Evolutionary conservation across 495 filamentous ascomycete genomes (phyloP), one percentile per base, ranked within the genome.

Genomic region (Lasiosphaeria hispida): DNA sequence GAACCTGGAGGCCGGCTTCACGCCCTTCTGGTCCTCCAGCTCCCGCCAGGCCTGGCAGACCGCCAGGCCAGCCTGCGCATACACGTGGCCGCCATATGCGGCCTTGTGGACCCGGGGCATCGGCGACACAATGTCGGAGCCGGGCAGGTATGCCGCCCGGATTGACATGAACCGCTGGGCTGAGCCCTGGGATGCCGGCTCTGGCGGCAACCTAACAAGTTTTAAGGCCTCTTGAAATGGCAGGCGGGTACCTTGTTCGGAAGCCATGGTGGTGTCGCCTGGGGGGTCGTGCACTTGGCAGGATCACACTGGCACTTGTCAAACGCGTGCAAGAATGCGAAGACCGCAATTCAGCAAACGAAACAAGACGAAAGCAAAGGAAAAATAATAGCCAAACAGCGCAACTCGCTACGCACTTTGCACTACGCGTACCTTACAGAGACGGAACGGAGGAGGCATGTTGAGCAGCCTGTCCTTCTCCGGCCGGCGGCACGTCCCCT

Each of bases 41-140:
- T 73, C 71, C 6, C 53, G 42, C 60, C 58, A 60, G 55, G 85
- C 77, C 11, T 79, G 77, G 4, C 79, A 82, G 10, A 81, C 86
- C 0, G 84, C 85, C 68, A 85, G 77, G 7, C 79, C 83, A 0
- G 83, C 76, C 62, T 90, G 87, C 3, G 81, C 80, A 59, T 85
- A 89, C 6, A 88, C 86, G 71, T 88, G 84, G 0, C 85, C 87
- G 7, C 87, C 87, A 62, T 77, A 88, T 10, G 80, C 78, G 1
- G 67, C 69, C 4, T 55, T 49, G 48, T 66, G 64, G 3, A 44
- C 19, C 11, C 17, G 36, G 9, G 59, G 59, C 41, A 55, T 36
- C 10, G 17, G n/a, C 11, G 43, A 23, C n/a, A 19, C 14, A 14
- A 55, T 4, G 2, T 59, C 54, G 4, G 19, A 13, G 15, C 61